Base-by-base conservation (phyloP, 305 asterid species). In the Fraxinus ornus region DNA sequence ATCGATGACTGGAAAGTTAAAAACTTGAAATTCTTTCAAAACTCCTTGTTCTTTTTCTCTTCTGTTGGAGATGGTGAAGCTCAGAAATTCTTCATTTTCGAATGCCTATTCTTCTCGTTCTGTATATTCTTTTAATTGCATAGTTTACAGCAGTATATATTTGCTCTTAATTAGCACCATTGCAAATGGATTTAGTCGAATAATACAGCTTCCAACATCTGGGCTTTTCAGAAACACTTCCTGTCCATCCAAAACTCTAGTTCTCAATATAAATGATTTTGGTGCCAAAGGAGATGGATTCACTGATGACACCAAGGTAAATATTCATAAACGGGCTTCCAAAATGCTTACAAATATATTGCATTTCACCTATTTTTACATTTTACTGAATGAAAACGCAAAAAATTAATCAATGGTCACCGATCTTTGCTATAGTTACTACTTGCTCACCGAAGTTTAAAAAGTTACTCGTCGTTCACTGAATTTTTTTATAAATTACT, bases 251-350 rank as follows among this genome's bases (percentile, higher is more conserved):
- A 87, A 36, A 78, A 52, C 81, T 15, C 71, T 71, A 21, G 70
- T 87, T 86, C 88, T 94, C 49, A 62, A 83, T 75, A 81, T 94
- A 76, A 35, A 85, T 17, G 93, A 94, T 77, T 93, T 87, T 84
- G 98, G 98, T 81, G 98, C 97, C 75, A 83, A 76, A 84, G 97
- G 97, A 36, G 92, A 93, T 89, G 97, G 97, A 13, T 57, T 88
- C 71, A 57, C 85, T 68, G 97, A 94, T 78, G 97, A 92, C 83
- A 90, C 97, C 44, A 52, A 86, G 91, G 98, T 92, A 84, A 44
- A 75, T 70, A 70, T 10, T 13, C 39, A 13, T 3, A 15, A 30
- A 70, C 9, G 28, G 4, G 17, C 8, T 21, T 62, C 15, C 17
- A 22, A 22, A 62, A 62, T 62, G 10, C 33, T 22, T 62, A 22